Conservation (phyloP, 441 rosid species). For the Croton setiger region DNA sequence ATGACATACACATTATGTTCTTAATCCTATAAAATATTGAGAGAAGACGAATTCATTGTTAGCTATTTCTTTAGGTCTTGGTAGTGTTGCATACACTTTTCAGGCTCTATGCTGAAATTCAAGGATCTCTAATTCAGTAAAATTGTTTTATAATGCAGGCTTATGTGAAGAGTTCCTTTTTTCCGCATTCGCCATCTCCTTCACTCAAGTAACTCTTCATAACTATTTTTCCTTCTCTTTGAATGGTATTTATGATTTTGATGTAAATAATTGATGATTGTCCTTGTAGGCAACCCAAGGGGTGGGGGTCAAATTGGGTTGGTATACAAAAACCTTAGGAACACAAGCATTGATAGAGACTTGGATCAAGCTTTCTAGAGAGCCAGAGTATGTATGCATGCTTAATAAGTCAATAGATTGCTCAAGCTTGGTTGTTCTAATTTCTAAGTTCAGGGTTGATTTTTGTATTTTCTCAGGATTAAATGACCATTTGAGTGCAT, state of each 20-base stretch:
- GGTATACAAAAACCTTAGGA: too few species aligned
- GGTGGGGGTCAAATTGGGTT: too few species aligned
- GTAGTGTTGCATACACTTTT: not conserved
- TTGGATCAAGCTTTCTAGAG: too few species aligned
- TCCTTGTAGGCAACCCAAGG: too few species aligned
- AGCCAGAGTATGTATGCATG: too few species aligned
- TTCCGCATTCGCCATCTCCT: slow-evolving; percentile 85
- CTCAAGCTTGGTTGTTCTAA: too few species aligned
- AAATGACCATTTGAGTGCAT: too few species aligned
- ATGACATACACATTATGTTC: not conserved
- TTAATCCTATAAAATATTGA: not conserved
- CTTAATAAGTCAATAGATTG: too few species aligned
- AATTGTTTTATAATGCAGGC: slow-evolving; percentile 40
- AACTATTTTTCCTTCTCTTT: not conserved
- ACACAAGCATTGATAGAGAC: too few species aligned
- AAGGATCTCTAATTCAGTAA: slow-evolving; percentile 5
- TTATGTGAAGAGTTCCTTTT: slow-evolving; percentile 68
- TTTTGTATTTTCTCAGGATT: too few species aligned
- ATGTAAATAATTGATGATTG: not conserved
- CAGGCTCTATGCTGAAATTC: too few species aligned
- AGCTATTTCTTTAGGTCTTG: not conserved
- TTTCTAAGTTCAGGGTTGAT: too few species aligned
- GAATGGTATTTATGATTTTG: not conserved
- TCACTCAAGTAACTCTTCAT: slow-evolving; percentile 56
- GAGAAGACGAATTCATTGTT: not conserved